These are phyloP conservation scores for Lathyrus tuberosus DNA, from an alignment of 306 rosid genomes.

Conservation along the genomic window DNA sequence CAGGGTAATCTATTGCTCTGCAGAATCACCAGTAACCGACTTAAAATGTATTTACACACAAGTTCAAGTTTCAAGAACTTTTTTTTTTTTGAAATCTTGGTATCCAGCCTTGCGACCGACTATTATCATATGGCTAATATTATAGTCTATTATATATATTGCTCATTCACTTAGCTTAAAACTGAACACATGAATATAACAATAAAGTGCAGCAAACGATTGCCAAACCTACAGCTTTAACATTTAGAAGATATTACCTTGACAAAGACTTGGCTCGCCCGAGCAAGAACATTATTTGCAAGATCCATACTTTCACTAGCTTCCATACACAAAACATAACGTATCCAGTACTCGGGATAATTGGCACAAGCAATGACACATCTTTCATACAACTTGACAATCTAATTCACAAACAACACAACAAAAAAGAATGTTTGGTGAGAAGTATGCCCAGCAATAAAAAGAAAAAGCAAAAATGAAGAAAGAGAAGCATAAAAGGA, in stretches of 20 bases:
- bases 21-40: no score
- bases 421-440: not conserved
- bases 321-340: slow-evolving; percentile 84
- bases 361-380: slow-evolving; percentile 97
- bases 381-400: slow-evolving; percentile 93
- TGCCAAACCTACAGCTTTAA: not conserved
- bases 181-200: not conserved
- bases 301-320: slow-evolving; percentile 76
- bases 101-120: no score
- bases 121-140: not conserved
- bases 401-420: slow-evolving; percentile 54
- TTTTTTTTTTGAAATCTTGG: no score
- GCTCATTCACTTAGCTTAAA: not conserved
- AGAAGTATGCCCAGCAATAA: slow-evolving; percentile 10
- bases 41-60: not conserved
- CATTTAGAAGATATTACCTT: slow-evolving; percentile 58
- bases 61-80: slow-evolving; percentile 19
- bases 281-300: slow-evolving; percentile 91
- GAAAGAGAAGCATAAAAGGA: slow-evolving; percentile 55
- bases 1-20: no score
- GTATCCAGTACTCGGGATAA: slow-evolving; percentile 95
- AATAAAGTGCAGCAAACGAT: slow-evolving; percentile 11
- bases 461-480: slow-evolving; percentile 43
- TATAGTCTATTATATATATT: not conserved
- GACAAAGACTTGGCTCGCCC: slow-evolving; percentile 96